Evolutionary conservation across 257 asterid species (phyloP).

Genomic region (Gardenia jasminoides): DNA sequence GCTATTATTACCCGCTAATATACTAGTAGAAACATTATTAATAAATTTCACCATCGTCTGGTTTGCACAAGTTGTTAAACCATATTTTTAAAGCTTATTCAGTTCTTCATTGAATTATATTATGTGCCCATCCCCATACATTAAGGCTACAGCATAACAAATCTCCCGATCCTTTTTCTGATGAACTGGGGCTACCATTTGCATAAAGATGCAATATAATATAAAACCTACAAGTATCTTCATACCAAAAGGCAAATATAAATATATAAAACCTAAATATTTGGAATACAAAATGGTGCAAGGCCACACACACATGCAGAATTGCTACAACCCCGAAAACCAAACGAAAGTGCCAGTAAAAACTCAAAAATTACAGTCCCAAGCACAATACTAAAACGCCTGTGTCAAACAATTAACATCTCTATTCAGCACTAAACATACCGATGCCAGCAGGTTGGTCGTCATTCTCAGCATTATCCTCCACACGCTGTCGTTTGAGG

Average conservation of each 20-base stretch:
- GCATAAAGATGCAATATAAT: background rate
- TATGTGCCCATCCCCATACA: background rate
- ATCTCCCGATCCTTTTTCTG: background rate
- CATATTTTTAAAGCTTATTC: background rate
- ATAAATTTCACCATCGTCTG: background rate
- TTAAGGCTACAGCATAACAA: background rate
- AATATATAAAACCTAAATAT: too few species aligned
- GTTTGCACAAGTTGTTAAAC: background rate
- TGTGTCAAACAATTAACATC: background rate
- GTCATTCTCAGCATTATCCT: conserved; percentile 30
- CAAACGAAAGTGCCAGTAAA: background rate
- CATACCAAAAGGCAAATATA: too few species aligned
- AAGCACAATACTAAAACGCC: background rate
- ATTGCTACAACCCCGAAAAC: background rate
- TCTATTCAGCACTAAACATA: conserved; percentile 18
- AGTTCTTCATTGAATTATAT: background rate
- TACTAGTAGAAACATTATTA: background rate
- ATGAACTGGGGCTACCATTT: background rate
- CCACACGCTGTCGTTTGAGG: conserved; percentile 76
- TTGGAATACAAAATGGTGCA: background rate
- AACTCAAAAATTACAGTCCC: background rate
- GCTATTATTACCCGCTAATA: background rate
- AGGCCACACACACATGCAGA: background rate
- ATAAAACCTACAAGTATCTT: too few species aligned
- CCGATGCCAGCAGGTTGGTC: conserved; percentile 36